Percentiles rank a stretch among this genome's conserved stretches.
Evolutionary conservation across 495 filamentous ascomycete species (phyloP).

Genomic region (Tuber umbilicatum): DNA sequence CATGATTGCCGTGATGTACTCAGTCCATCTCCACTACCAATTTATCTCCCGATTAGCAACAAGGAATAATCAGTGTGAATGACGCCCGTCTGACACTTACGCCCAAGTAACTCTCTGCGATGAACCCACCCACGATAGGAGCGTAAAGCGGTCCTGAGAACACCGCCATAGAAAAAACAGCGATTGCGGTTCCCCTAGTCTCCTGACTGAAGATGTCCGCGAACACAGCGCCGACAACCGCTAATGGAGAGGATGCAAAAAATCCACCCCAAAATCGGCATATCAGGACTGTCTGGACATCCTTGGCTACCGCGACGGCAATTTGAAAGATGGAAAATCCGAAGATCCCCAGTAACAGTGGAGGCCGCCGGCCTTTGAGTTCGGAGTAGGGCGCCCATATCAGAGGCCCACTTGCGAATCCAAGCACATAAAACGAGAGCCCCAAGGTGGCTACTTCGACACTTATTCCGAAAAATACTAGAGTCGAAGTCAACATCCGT

Average conservation of each 20-base stretch:
- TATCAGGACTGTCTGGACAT: conserved; percentile 74
- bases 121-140: conserved; percentile 82
- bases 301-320: conserved; percentile 64
- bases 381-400: conserved; percentile 72
- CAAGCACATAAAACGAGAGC: conserved; percentile 63
- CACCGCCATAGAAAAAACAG: conserved; percentile 75
- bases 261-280: conserved; percentile 78
- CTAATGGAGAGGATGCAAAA: conserved; percentile 68
- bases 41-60: conserved; percentile 44
- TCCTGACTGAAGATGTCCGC: conserved; percentile 81
- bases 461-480: conserved; percentile 50
- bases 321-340: conserved; percentile 72
- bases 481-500: conserved; percentile 1
- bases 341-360: conserved; percentile 66
- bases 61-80: background rate
- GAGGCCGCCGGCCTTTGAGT: conserved; percentile 65
- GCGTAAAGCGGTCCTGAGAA: conserved; percentile 76
- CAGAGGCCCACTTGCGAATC: conserved; percentile 61
- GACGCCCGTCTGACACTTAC: background rate
- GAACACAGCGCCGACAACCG: conserved; percentile 81
- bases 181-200: conserved; percentile 70
- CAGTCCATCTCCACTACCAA: conserved; percentile 71
- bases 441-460: conserved; percentile 59
- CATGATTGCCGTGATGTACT: conserved; percentile 67
- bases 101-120: conserved; percentile 53